Conservation (phyloP, 805 yeast species). For the Spathaspora passalidarum region DNA sequence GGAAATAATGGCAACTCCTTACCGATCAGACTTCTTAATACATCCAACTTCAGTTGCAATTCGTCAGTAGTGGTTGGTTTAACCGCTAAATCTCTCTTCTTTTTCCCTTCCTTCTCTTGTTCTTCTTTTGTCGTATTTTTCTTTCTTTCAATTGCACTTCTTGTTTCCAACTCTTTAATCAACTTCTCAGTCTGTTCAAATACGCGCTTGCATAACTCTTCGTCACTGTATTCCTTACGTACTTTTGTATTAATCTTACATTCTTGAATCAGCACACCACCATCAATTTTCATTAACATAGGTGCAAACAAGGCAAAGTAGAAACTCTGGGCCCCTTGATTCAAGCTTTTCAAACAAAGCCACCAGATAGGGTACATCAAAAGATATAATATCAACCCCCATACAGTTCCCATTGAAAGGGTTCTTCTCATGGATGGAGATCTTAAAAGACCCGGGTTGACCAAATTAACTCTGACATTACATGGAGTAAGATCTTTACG, state of each 20-base stretch:
- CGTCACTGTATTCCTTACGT: conserved; percentile 66
- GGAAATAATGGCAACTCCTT: conserved; percentile 28
- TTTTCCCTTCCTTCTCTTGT: conserved; percentile 15
- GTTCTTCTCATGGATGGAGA: conserved; percentile 81
- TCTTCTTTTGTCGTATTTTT: conserved; percentile 21
- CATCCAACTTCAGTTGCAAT: conserved; percentile 30
- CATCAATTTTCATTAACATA: conserved; percentile 54
- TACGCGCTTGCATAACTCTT: conserved; percentile 55
- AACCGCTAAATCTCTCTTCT: conserved; percentile 23
- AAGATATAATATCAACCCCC: conserved; percentile 58
- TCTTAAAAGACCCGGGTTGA: conserved; percentile 91
- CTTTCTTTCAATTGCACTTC: conserved; percentile 67
- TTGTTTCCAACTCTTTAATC: conserved; percentile 63
- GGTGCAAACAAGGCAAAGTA: conserved; percentile 72
- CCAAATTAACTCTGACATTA: conserved; percentile 67
- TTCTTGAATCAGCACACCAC: conserved; percentile 73
- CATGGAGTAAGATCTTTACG: conserved; percentile 70
- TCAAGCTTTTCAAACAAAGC: conserved; percentile 71
- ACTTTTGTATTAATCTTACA: conserved; percentile 53
- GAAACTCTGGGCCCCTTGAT: conserved; percentile 77
- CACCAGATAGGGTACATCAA: conserved; percentile 79
- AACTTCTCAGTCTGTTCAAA: conserved; percentile 59
- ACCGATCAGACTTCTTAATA: conserved; percentile 17
- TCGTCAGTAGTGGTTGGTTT: conserved; percentile 37
- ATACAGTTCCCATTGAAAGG: conserved; percentile 69